Evolutionary conservation across 2,329 filamentous ascomycete genomes (phyloP).

Genomic region (Fusarium brachygibbosum): DNA sequence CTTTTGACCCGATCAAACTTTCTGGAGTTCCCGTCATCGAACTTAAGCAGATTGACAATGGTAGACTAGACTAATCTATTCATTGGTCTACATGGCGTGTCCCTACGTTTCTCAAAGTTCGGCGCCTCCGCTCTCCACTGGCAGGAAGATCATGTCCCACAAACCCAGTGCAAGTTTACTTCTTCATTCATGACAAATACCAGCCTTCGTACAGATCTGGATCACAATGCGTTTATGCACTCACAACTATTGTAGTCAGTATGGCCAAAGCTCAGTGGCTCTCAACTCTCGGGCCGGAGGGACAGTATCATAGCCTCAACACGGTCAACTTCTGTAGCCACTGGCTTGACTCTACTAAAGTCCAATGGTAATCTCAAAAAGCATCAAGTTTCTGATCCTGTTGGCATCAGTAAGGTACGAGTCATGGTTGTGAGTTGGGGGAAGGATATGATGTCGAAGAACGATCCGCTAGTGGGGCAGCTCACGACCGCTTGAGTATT

Average conservation of each 20-base stretch:
- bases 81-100: background rate
- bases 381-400: background rate
- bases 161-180: background rate
- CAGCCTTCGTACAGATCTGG: background rate
- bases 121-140: slow-evolving; percentile 34
- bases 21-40: background rate
- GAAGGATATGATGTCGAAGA: background rate
- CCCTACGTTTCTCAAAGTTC: slow-evolving; percentile 22
- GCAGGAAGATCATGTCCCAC: slow-evolving; percentile 1
- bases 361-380: background rate
- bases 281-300: slow-evolving; percentile 10
- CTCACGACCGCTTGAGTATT: background rate
- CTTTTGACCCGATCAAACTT: background rate
- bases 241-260: background rate
- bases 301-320: background rate
- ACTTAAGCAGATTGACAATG: background rate
- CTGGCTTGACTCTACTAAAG: background rate
- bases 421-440: background rate
- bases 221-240: background rate
- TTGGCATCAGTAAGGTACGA: background rate
- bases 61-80: background rate
- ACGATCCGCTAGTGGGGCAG: background rate
- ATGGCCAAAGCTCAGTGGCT: slow-evolving; percentile 11
- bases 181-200: slow-evolving; percentile 29
- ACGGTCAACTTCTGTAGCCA: slow-evolving; percentile 3